Base-by-base conservation (phyloP, 1,284 basidiomycete species). In the Meripilus lineatus region DNA sequence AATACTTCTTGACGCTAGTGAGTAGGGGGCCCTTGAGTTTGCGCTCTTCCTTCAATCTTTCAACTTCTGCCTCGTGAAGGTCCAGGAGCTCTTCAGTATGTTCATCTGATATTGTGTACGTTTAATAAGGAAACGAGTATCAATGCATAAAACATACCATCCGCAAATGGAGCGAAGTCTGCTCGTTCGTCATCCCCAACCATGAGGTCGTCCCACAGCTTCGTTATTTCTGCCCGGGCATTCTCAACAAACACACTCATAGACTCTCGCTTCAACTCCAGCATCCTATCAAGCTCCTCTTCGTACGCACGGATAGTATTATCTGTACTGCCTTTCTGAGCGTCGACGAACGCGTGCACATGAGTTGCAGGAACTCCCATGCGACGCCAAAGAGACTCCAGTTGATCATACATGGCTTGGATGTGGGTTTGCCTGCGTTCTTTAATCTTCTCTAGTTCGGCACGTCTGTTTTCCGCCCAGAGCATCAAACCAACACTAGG, bases 31-130 rank as follows among this genome's bases (percentile, higher is more conserved):
- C 82, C 61, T 93, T 95, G 42, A 77, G 68, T 49, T 83, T 73
- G 14, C 86, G 74, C 58, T 97, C 93, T 26, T 86, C 81, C 54
- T 89, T 86, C 25, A 98, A 72, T 14, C 81, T 73, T 45, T 74
- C 74, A 47, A 93, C 89, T 63, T 96, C 90, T 28, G 86, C 79
- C 63, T 99, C 95, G 58, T 98, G 95, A 20, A 85, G 79, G 3
- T 77, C 74, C 5, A 99, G 68, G 1, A 98, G 69, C 53, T 95
- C 92, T 65, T 96, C 93, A 1, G 88, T 89, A 55, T 85, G 84
- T 55, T 93, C 85, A 51, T 93, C 93, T 92, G 56, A n/a, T 50
- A 39, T 47, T 21, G 39, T 36, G 17, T n/a, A n/a, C n/a, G n/a
- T n/a, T n/a, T n/a, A n/a, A n/a, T n/a, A n/a, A n/a, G n/a, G n/a